Evolutionary conservation across 2,329 filamentous ascomycete species (phyloP).

Genomic region (Epichloe festucae): DNA sequence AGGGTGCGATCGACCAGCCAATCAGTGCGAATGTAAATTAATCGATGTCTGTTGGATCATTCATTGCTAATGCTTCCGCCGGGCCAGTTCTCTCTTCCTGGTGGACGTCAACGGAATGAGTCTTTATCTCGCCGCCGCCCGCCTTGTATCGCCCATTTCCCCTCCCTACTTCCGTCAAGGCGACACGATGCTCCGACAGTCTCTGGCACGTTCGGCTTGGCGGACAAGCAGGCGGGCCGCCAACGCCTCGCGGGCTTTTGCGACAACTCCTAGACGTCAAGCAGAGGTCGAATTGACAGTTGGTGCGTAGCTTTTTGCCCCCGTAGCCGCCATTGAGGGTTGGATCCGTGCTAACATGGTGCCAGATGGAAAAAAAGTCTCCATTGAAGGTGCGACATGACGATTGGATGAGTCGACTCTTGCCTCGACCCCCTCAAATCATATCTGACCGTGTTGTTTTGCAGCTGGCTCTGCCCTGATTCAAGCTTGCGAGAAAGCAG

Average conservation of each 20-base stretch:
- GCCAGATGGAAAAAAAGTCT: conserved; percentile 92
- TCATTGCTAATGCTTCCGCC: conserved; percentile 22
- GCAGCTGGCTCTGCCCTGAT: conserved; percentile 90
- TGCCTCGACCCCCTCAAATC: neutral
- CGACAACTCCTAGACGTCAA: conserved; percentile 61
- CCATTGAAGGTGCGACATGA: conserved; percentile 70
- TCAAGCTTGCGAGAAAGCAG: conserved; percentile 98
- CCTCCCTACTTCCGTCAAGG: conserved; percentile 36
- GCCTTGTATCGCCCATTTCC: conserved; percentile 21
- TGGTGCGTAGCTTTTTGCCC: conserved; percentile 39
- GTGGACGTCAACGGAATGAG: conserved; percentile 28
- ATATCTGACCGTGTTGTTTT: conserved; percentile 26
- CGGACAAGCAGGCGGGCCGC: conserved; percentile 46
- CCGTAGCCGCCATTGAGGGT: conserved; percentile 20
- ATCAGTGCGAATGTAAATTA: conserved; percentile 32
- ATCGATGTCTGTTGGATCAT: conserved; percentile 18
- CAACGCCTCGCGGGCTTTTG: conserved; percentile 63
- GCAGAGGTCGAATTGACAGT: conserved; percentile 96
- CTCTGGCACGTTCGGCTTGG: conserved; percentile 55
- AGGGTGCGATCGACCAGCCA: conserved; percentile 16
- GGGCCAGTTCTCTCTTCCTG: conserved; percentile 22
- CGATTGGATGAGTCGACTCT: conserved; percentile 6
- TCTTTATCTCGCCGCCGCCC: conserved; percentile 22
- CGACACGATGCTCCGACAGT: conserved; percentile 56
- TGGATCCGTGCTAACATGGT: conserved; percentile 18